A percentile compares a stretch with the other conserved stretches of the same genome.
phyloP scores from a whole-genome alignment of 2,329 filamentous ascomycete genomes.

The Penicillium paneum region DNA sequence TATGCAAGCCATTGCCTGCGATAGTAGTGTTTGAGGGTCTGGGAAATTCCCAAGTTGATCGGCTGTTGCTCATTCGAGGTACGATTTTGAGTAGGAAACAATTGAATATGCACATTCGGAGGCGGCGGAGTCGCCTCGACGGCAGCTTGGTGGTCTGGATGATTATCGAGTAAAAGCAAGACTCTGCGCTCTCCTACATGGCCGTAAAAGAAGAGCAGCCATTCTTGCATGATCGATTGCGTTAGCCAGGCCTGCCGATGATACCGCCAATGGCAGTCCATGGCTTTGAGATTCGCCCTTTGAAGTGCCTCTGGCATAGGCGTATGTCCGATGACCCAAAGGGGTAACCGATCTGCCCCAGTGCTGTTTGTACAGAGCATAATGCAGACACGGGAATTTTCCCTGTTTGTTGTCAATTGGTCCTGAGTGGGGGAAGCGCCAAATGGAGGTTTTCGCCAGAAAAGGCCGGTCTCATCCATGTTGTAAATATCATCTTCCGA shows the following conservation, averaged over 20 bases:
- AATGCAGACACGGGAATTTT: slow-evolving; percentile 5
- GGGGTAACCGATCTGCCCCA: slow-evolving; percentile 23
- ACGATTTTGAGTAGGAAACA: slow-evolving; percentile 10
- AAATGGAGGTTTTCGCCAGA: slow-evolving; percentile 18
- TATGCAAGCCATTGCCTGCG: slow-evolving; percentile 7
- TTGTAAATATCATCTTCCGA: slow-evolving; percentile 20
- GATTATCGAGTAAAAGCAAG: slow-evolving; percentile 18
- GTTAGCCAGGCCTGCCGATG: slow-evolving; percentile 26
- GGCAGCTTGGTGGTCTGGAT: slow-evolving; percentile 13
- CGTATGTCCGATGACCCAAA: slow-evolving; percentile 23
- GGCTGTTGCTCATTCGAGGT: slow-evolving; percentile 7
- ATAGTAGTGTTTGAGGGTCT: slow-evolving; percentile 11
- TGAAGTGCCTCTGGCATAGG: slow-evolving; percentile 20
- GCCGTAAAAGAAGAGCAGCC: slow-evolving; percentile 11
- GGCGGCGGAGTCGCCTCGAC: slow-evolving; percentile 9
- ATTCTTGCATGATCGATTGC: slow-evolving; percentile 18
- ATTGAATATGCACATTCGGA: slow-evolving; percentile 13
- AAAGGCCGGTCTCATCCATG: slow-evolving; percentile 22
- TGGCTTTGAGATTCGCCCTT: slow-evolving; percentile 23
- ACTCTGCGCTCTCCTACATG: slow-evolving; percentile 10
- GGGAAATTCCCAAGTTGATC: slow-evolving; percentile 13
- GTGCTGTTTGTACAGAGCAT: slow-evolving; percentile 22
- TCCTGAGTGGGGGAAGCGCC: neutral
- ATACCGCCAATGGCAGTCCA: slow-evolving; percentile 23
- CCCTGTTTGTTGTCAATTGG: slow-evolving; percentile 1